A percentile compares a stretch with the other conserved stretches of the same genome.
phyloP scores from a whole-genome alignment of 495 filamentous ascomycete species.

The Mytilinidion resinicola region DNA sequence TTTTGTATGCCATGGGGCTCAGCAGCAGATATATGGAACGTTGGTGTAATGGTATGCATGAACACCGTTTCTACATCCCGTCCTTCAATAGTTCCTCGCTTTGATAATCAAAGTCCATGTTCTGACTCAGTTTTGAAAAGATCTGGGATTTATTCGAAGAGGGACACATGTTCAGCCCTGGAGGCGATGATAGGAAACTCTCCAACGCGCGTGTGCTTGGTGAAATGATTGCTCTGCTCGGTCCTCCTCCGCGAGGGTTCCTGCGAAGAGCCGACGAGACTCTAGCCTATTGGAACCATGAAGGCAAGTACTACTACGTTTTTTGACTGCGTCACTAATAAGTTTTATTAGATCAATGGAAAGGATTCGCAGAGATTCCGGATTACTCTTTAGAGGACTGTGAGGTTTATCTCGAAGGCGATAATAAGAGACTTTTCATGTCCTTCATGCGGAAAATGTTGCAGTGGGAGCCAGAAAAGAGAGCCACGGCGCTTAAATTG shows the following conservation, averaged over 20 bases:
- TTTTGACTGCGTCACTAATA: neutral
- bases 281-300: neutral
- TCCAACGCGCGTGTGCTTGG: neutral
- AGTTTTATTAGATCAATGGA: neutral
- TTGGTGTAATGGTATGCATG: constrained; percentile 1
- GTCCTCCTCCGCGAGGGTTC: neutral
- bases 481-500: neutral
- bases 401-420: neutral
- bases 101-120: no score
- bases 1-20: neutral
- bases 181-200: neutral
- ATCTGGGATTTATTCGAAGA: neutral
- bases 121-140: neutral
- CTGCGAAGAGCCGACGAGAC: neutral
- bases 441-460: neutral
- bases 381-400: neutral
- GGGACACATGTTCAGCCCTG: neutral
- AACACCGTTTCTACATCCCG: no score
- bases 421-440: neutral
- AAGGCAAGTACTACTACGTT: no score
- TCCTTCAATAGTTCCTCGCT: no score
- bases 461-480: neutral
- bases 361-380: neutral
- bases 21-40: neutral
- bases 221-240: neutral